Evolutionary conservation across 208 protist genomes (phyloP).

Genomic region (Strigomonas oncopelti): DNA sequence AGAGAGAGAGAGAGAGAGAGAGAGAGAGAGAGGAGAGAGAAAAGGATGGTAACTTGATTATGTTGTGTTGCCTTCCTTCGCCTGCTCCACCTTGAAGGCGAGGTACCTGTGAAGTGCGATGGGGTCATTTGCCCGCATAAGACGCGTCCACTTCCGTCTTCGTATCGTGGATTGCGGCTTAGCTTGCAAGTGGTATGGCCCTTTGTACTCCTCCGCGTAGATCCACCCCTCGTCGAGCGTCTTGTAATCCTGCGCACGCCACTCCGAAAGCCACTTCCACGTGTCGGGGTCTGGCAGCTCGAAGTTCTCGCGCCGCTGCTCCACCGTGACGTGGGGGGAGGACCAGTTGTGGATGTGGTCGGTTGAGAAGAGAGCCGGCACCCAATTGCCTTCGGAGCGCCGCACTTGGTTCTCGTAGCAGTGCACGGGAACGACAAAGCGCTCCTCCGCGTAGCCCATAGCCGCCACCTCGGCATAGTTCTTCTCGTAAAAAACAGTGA

Average conservation of each 20-base stretch:
- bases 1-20: too few relatives aligned
- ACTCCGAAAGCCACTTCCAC: conserved; percentile 56
- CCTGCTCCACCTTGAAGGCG: conserved; percentile 6
- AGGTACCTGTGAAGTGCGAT: conserved; percentile 47
- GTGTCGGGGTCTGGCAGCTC: conserved; percentile 28
- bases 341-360: conserved; percentile 37
- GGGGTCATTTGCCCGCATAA: conserved; percentile 57
- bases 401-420: conserved; percentile 65
- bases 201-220: conserved; percentile 29
- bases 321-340: conserved; percentile 18
- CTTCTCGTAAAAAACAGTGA: conserved; percentile 43
- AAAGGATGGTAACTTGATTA: too few relatives aligned
- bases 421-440: conserved; percentile 32
- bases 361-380: conserved; percentile 20
- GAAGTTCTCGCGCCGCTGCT: conserved; percentile 31
- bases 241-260: conserved; percentile 38
- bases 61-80: background rate
- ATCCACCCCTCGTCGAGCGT: conserved; percentile 54
- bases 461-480: conserved; percentile 38
- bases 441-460: conserved; percentile 26
- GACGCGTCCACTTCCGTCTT: conserved; percentile 43
- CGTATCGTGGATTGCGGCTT: conserved; percentile 23
- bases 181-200: conserved; percentile 23
- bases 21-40: too few relatives aligned
- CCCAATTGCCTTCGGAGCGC: conserved; percentile 25